Percentiles rank a stretch among this genome's conserved stretches.
These are phyloP conservation scores for Starmera dryadoides DNA, from an alignment of 805 yeast genomes.

Conservation along the genomic window DNA sequence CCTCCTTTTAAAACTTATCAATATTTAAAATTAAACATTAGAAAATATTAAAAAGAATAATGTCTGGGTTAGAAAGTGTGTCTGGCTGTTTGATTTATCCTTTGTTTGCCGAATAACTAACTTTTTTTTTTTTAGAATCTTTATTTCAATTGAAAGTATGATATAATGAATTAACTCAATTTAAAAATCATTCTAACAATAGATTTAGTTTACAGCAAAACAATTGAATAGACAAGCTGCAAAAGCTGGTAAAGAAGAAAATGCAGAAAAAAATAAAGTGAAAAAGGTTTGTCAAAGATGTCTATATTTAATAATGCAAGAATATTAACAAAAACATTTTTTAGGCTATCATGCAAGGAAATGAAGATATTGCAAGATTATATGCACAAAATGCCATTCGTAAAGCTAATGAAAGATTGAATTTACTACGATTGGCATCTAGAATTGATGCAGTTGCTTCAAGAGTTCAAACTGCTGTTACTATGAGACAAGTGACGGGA, in stretches of 20 bases:
- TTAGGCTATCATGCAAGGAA: constrained; percentile 73
- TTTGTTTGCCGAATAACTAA: no score
- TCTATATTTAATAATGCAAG: not conserved
- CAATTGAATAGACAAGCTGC: constrained; percentile 85
- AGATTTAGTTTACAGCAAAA: constrained; percentile 80
- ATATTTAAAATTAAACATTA: no score
- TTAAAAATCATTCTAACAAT: constrained; percentile 7
- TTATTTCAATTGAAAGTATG: constrained; percentile 53
- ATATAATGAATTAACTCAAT: constrained; percentile 1
- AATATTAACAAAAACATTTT: not conserved
- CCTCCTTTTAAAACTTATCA: no score
- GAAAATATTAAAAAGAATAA: constrained; percentile 4
- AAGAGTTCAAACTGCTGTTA: constrained; percentile 94
- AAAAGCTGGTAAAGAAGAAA: constrained; percentile 86
- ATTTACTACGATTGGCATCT: constrained; percentile 73
- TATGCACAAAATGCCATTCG: constrained; percentile 96
- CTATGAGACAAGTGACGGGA: constrained; percentile 92
- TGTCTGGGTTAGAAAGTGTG: constrained; percentile 31
- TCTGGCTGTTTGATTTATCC: no score
- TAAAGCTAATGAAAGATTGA: constrained; percentile 79
- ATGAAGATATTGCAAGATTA: constrained; percentile 85
- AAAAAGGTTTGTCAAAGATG: constrained; percentile 45
- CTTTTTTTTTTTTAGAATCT: constrained; percentile 34
- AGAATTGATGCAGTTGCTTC: constrained; percentile 95
- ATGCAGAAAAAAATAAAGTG: constrained; percentile 76